Conservation (phyloP, 2,329 filamentous ascomycete genomes). For the Aspergillus luchuensis region DNA sequence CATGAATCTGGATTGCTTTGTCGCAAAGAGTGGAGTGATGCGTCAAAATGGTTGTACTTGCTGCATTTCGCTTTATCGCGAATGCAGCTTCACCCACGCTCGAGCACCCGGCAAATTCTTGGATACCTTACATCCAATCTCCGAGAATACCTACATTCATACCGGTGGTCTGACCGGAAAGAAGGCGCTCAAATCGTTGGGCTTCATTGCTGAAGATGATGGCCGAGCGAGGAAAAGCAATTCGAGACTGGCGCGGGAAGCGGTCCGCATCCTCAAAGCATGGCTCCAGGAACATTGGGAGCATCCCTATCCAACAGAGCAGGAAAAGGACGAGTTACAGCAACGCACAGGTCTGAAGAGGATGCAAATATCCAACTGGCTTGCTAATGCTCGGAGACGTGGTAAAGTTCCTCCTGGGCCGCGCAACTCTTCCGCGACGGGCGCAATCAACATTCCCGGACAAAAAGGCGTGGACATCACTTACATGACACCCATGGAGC, state of each 20-base stretch:
- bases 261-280: constrained; percentile 76
- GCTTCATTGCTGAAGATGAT: constrained; percentile 43
- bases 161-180: constrained; percentile 44
- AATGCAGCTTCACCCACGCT: constrained; percentile 51
- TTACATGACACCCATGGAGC: constrained; percentile 65
- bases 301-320: constrained; percentile 85
- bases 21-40: constrained; percentile 48
- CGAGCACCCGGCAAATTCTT: constrained; percentile 45
- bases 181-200: constrained; percentile 45
- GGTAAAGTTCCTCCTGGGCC: constrained; percentile 70
- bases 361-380: constrained; percentile 87
- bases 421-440: constrained; percentile 68
- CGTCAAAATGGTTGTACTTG: constrained; percentile 48
- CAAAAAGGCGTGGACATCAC: constrained; percentile 52
- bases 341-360: constrained; percentile 77
- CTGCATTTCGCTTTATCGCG: constrained; percentile 50
- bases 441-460: constrained; percentile 72
- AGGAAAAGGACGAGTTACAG: constrained; percentile 80
- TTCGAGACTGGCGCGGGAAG: constrained; percentile 76
- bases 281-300: constrained; percentile 80
- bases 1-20: constrained; percentile 51
- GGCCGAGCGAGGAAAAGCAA: constrained; percentile 62
- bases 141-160: constrained; percentile 45
- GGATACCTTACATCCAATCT: constrained; percentile 48
- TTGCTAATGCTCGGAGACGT: constrained; percentile 82